A percentile compares a stretch with the other conserved stretches of the same genome.
phyloP scores from a whole-genome alignment of 208 protist species.

The Trypanosoma avium region DNA sequence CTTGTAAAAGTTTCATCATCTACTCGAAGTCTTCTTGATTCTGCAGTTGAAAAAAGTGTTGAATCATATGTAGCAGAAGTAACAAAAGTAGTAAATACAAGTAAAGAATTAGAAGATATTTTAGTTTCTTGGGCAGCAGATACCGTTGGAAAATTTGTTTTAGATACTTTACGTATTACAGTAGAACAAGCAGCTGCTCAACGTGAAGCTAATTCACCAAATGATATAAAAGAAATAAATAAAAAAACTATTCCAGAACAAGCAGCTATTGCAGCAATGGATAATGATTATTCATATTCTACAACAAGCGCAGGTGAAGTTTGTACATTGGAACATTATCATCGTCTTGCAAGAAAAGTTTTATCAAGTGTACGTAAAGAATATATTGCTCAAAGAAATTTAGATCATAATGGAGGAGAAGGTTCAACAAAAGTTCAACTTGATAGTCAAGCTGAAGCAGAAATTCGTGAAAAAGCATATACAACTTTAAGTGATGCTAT shows the following conservation, averaged over 20 bases:
- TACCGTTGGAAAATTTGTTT: conserved; percentile 71
- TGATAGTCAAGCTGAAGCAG: conserved; percentile 60
- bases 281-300: background rate
- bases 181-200: conserved; percentile 55
- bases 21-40: conserved; percentile 75
- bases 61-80: conserved; percentile 70
- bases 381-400: conserved; percentile 23
- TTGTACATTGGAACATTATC: conserved; percentile 83
- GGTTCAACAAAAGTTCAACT: conserved; percentile 2
- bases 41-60: conserved; percentile 74
- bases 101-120: conserved; percentile 36
- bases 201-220: conserved; percentile 1
- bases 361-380: conserved; percentile 67
- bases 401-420: conserved; percentile 2
- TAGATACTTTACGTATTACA: conserved; percentile 63
- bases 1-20: conserved; percentile 69
- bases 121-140: conserved; percentile 63
- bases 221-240: background rate
- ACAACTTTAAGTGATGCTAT: conserved; percentile 66
- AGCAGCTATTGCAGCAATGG: conserved; percentile 12
- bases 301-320: conserved; percentile 43
- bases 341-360: conserved; percentile 65
- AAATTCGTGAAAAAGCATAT: conserved; percentile 63
- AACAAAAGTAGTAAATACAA: conserved; percentile 56
- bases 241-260: background rate